Percentiles rank a stretch among this genome's conserved stretches.
These are phyloP conservation scores for Paramecium caudatum DNA, from an alignment of 73 alveolate genomes.

Conservation along the genomic window DNA sequence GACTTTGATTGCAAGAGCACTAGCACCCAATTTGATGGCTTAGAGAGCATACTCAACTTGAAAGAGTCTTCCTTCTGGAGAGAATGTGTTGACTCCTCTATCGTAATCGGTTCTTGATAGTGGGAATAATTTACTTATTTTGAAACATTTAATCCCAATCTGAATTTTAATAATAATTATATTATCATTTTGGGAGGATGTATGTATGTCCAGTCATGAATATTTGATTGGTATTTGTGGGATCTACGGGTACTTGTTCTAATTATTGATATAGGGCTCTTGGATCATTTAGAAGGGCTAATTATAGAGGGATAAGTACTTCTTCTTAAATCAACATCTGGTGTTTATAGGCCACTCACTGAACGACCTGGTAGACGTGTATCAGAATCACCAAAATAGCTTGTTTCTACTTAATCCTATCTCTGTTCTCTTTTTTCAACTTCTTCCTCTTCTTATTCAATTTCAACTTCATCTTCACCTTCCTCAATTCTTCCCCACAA, in stretches of 20 bases:
- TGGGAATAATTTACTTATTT: neutral
- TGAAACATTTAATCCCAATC: constrained; percentile 45
- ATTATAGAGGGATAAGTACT: neutral
- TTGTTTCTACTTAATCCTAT: neutral
- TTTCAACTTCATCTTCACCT: constrained; percentile 76
- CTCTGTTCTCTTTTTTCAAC: neutral
- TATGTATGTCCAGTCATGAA: constrained; percentile 55
- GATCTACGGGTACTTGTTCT: neutral
- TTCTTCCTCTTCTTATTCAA: constrained; percentile 68
- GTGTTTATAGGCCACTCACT: constrained; percentile 17
- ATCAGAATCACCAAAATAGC: constrained; percentile 26
- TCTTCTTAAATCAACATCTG: constrained; percentile 43
- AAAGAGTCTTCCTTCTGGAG: constrained; percentile 95
- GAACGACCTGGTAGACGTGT: constrained; percentile 41
- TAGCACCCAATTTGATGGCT: constrained; percentile 81
- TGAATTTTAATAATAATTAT: constrained; percentile 21
- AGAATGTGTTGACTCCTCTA: constrained; percentile 97
- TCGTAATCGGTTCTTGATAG: constrained; percentile 86
- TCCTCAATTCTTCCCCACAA: constrained; percentile 76
- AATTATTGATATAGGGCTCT: constrained; percentile 3
- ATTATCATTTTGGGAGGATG: constrained; percentile 18
- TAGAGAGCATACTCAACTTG: constrained; percentile 97
- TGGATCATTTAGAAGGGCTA: constrained; percentile 7
- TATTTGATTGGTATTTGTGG: neutral
- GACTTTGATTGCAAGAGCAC: constrained; percentile 66